Conservation (phyloP, 176 grass and related monocot species). For the Cenchrus fungigraminus region DNA sequence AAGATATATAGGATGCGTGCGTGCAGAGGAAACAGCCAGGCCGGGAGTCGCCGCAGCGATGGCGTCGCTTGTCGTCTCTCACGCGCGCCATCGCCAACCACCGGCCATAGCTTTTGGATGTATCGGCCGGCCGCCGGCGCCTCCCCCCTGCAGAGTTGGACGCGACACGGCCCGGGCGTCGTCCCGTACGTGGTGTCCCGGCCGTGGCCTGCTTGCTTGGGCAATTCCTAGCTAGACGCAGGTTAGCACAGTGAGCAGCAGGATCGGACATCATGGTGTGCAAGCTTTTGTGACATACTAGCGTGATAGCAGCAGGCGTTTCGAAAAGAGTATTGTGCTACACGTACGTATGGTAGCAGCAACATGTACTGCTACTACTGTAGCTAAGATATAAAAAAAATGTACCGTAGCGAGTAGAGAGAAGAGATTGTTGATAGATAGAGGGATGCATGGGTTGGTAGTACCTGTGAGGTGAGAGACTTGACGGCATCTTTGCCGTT, state of each 20-base stretch:
- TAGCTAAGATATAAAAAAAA: too few relatives aligned
- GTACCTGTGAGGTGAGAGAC: constrained; percentile 93
- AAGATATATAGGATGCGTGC: background rate
- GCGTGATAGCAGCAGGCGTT: background rate
- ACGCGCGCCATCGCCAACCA: background rate
- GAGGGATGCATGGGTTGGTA: background rate
- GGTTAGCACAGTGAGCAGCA: background rate
- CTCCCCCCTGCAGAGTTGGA: background rate
- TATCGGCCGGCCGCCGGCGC: background rate
- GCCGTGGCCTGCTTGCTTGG: background rate
- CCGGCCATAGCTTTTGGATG: background rate
- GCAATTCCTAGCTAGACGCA: constrained; percentile 33
- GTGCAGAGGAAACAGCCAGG: background rate
- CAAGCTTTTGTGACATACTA: background rate
- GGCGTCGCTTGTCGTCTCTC: constrained; percentile 21
- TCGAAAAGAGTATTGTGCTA: background rate
- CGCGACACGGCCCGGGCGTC: background rate
- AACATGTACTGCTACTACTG: too few relatives aligned
- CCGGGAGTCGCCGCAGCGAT: background rate
- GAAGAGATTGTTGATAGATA: background rate
- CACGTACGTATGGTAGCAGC: too few relatives aligned
- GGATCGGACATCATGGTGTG: background rate
- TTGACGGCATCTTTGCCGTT: constrained; percentile 67
- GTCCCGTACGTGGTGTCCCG: background rate
- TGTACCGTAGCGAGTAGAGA: too few relatives aligned